Evolutionary conservation across 306 rosid species (phyloP), one percentile per base, ranked within the genome.

Genomic region (Dicorynia guianensis): DNA sequence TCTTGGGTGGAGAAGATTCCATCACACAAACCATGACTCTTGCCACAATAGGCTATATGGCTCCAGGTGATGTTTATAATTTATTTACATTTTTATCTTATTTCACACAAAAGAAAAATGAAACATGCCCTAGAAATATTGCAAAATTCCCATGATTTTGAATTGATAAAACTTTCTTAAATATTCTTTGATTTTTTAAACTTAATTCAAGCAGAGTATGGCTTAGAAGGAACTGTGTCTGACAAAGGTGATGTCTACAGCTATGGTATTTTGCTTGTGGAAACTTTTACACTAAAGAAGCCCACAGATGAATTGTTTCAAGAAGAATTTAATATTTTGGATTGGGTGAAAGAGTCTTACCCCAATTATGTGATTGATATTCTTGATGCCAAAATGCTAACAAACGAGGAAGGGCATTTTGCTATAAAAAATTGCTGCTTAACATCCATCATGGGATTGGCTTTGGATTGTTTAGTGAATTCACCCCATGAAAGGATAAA

Each of bases 221-320:
- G 80, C 9, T 15, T 14, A 35, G 66, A 63, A 48, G 56, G 72
- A 39, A 30, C 14, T 1, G 65, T 65, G n/a, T 19, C 79, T 3
- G 39, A 20, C 6, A 12, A 7, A 20, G 59, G 67, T 9, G 80
- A 76, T 55, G 80, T 55, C 17, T 75, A 65, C 3, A 76, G 73
- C 5, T 76, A 20, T 42, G 80, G 80, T 10, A 25, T 25, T 25
- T 25, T 25, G 30, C 30, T 25, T 25, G 30, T 25, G 30, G 30
- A 25, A 25, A 25, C 30, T 25, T 25, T 25, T 2, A 25, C 30
- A 25, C 30, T 25, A 25, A 25, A 25, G 30, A 25, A 25, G 30
- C 30, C 30, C 30, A 25, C 30, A 25, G 30, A 25, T 25, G 30
- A 25, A 25, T 1, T 25, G 30, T 25, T 25, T 2, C 30, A 25